These are phyloP conservation scores for Dioszegia crocea DNA, from an alignment of 768 basidiomycete genomes.

Conservation along the genomic window DNA sequence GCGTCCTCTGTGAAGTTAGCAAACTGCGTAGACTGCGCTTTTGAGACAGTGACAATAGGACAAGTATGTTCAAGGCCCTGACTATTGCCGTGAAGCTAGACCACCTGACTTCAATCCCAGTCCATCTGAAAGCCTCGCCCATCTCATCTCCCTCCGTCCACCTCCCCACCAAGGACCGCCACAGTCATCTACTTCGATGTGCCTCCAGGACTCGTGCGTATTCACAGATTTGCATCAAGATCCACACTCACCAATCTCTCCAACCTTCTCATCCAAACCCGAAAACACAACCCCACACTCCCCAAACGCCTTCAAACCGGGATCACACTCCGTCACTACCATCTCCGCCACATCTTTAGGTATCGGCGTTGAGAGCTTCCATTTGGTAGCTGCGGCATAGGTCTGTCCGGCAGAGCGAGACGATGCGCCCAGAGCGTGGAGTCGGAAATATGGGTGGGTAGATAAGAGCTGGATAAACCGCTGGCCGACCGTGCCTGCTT, in stretches of 20 bases:
- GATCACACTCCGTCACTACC: constrained; percentile 69
- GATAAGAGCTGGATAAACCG: constrained; percentile 86
- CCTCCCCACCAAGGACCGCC: too few species aligned
- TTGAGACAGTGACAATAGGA: too few species aligned
- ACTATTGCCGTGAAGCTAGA: too few species aligned
- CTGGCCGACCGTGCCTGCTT: constrained; percentile 78
- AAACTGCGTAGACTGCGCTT: too few species aligned
- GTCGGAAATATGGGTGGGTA: constrained; percentile 80
- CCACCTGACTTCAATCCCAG: too few species aligned
- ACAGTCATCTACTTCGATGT: too few species aligned
- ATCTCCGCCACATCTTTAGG: constrained; percentile 63
- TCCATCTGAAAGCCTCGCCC: too few species aligned
- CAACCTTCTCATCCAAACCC: constrained; percentile 90
- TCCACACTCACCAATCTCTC: constrained; percentile 73
- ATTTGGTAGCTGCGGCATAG: constrained; percentile 67
- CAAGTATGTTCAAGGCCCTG: too few species aligned
- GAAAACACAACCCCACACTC: constrained; percentile 88
- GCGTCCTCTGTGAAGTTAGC: constrained; percentile 63
- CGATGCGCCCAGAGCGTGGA: constrained; percentile 85
- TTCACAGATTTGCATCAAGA: not conserved
- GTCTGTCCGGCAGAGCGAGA: constrained; percentile 76
- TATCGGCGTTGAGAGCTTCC: constrained; percentile 82
- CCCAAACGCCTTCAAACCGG: constrained; percentile 60
- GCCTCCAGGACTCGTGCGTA: too few species aligned
- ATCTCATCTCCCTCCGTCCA: too few species aligned